Evolutionary conservation across 163 green algal species (phyloP).

Genomic region (Chlamydomonas reinhardtii): DNA sequence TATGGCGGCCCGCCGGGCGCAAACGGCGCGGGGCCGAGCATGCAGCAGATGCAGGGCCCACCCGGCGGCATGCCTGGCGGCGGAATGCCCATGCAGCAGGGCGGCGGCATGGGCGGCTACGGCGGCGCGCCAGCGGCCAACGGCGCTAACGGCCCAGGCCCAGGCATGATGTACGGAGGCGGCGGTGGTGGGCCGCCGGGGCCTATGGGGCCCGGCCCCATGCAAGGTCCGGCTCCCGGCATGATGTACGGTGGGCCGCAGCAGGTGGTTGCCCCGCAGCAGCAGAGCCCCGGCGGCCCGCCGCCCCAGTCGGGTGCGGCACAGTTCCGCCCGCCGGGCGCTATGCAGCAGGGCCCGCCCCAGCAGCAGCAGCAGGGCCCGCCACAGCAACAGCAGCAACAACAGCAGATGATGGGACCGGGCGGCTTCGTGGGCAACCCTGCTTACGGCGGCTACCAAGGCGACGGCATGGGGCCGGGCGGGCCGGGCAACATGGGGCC

Average conservation of each 20-base stretch:
- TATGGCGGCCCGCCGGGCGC: too few relatives aligned
- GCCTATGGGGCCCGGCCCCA: too few relatives aligned
- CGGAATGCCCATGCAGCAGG: not conserved
- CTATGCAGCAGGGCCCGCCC: not conserved
- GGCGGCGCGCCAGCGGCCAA: too few relatives aligned
- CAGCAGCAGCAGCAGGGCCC: not conserved
- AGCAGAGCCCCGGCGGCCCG: not conserved
- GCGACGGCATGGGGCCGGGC: not conserved
- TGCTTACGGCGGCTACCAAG: not conserved
- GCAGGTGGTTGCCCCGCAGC: not conserved
- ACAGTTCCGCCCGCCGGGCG: not conserved
- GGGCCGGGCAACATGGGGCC: not conserved
- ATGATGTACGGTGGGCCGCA: conserved; percentile 8
- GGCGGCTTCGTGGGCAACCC: conserved; percentile 4
- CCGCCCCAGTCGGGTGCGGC: conserved; percentile 1
- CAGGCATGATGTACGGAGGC: too few relatives aligned
- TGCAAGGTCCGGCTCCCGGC: not conserved
- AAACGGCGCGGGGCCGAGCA: not conserved
- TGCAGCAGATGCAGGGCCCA: too few relatives aligned
- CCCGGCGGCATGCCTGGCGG: too few relatives aligned
- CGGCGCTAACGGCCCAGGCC: not conserved
- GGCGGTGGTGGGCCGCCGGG: too few relatives aligned
- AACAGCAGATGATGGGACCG: conserved; percentile 3
- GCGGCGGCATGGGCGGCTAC: not conserved
- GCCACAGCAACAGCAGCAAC: not conserved